These are phyloP conservation scores for Entophlyctis helioformis DNA, from an alignment of 192 early-diverging fungal genomes.

Conservation along the genomic window DNA sequence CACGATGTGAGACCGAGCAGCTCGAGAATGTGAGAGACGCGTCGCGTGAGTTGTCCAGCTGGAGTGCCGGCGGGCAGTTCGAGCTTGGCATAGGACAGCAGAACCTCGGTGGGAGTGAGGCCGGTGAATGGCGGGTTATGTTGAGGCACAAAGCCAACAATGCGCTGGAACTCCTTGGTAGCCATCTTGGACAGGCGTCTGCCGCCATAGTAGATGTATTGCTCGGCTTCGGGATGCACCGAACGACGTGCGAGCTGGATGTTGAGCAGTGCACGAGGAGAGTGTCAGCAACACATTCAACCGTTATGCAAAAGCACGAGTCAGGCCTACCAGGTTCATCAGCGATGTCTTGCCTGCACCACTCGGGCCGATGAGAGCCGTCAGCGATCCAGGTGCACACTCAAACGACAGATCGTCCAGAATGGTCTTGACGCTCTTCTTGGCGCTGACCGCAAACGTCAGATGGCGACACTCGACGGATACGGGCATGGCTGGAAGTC, in stretches of 20 bases:
- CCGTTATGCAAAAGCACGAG: too few relatives aligned
- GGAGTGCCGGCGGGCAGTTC: too few relatives aligned
- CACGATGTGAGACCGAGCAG: conserved; percentile 13
- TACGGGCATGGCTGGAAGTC: conserved; percentile 6
- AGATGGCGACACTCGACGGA: conserved; percentile 7
- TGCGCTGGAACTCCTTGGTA: conserved; percentile 3
- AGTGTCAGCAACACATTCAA: too few relatives aligned
- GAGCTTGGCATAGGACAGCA: too few relatives aligned
- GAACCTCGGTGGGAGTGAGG: too few relatives aligned
- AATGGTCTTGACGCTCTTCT: conserved; percentile 2
- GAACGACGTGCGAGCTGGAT: too few relatives aligned
- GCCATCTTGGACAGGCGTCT: conserved; percentile 4
- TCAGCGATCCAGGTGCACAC: conserved; percentile 14
- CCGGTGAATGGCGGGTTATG: conserved; percentile 19
- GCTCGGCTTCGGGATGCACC: too few relatives aligned
- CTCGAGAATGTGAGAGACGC: too few relatives aligned
- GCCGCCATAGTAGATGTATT: conserved; percentile 8
- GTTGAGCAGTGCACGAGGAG: too few relatives aligned
- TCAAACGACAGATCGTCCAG: conserved; percentile 6
- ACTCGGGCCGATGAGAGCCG: conserved; percentile 18
- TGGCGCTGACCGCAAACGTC: conserved; percentile 4
- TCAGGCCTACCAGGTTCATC: conserved; percentile 6
- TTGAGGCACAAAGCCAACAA: conserved; percentile 19
- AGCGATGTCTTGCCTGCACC: conserved; percentile 21
- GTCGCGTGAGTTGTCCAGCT: too few relatives aligned